Evolutionary conservation across 1,284 basidiomycete species (phyloP).

Genomic region (Sporisorium iseilematis-ciliati): DNA sequence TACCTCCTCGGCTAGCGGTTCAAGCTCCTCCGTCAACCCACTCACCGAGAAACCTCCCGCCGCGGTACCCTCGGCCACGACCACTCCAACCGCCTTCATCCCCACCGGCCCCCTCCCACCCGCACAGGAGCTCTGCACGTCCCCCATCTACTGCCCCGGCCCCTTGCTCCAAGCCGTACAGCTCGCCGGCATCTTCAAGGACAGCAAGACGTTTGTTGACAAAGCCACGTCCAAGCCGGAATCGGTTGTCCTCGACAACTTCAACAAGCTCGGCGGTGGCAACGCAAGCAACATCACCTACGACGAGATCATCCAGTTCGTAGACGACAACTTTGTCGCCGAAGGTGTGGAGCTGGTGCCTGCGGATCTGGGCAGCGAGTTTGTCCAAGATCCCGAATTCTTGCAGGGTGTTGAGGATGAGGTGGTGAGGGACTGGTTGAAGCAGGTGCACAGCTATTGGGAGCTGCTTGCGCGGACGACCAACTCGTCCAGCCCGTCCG

Average conservation of each 20-base stretch:
- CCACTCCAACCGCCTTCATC: slow-evolving; percentile 30
- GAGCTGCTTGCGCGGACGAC: slow-evolving; percentile 80
- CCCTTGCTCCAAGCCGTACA: slow-evolving; percentile 76
- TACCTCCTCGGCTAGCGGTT: slow-evolving; percentile 7
- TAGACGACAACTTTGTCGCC: slow-evolving; percentile 82
- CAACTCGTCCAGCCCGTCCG: slow-evolving; percentile 77
- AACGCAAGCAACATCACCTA: slow-evolving; percentile 74
- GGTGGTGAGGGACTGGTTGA: slow-evolving; percentile 79
- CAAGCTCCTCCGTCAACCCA: slow-evolving; percentile 36
- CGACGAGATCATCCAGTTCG: slow-evolving; percentile 75
- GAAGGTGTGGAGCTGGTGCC: slow-evolving; percentile 86
- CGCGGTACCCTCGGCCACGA: slow-evolving; percentile 42
- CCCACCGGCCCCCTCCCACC: slow-evolving; percentile 38
- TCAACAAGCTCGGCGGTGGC: slow-evolving; percentile 73
- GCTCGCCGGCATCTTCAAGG: slow-evolving; percentile 79
- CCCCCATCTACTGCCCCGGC: slow-evolving; percentile 65
- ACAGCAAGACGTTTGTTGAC: slow-evolving; percentile 91
- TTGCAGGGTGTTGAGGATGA: slow-evolving; percentile 80
- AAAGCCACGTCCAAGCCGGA: slow-evolving; percentile 71
- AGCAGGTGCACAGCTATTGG: slow-evolving; percentile 86
- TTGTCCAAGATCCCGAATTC: slow-evolving; percentile 77
- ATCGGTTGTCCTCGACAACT: slow-evolving; percentile 79
- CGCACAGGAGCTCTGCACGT: slow-evolving; percentile 52
- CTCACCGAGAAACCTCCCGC: slow-evolving; percentile 42
- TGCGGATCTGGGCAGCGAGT: slow-evolving; percentile 74